Percentiles rank a stretch among this genome's conserved stretches.
These are phyloP conservation scores for Nicotiana knightiana DNA, from an alignment of 257 asterid genomes.

Conservation along the genomic window DNA sequence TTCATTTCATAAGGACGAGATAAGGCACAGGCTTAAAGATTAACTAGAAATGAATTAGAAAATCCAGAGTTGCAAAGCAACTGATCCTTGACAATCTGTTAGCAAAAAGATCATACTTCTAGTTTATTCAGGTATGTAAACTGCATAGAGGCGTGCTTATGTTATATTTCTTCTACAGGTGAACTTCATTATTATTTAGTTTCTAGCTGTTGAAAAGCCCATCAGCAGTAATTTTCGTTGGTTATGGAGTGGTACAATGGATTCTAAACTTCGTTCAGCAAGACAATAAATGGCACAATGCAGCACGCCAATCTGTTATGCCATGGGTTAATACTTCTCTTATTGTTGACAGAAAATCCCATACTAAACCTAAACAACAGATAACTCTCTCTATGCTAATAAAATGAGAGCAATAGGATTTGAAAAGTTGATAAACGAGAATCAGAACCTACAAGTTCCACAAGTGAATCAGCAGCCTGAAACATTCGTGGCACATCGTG, in stretches of 20 bases:
- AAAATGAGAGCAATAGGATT: neutral
- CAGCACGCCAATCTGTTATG: neutral
- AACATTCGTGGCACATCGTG: constrained; percentile 76
- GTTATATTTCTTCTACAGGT: neutral
- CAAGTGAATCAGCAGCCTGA: constrained; percentile 65
- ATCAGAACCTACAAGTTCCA: constrained; percentile 67
- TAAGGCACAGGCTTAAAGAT: neutral
- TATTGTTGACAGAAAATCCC: neutral
- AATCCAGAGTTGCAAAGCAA: neutral
- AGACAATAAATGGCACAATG: neutral
- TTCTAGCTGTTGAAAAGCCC: neutral
- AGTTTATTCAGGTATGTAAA: neutral
- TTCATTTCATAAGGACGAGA: neutral
- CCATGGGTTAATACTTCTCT: neutral
- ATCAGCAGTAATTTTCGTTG: neutral
- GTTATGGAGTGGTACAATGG: neutral
- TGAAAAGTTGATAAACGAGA: neutral
- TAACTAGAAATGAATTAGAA: neutral
- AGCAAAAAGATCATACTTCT: neutral
- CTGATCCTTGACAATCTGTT: neutral
- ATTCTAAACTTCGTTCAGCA: neutral
- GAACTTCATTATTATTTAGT: neutral
- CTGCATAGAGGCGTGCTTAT: neutral
- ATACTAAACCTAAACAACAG: neutral
- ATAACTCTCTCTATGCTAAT: neutral